phyloP scores from a whole-genome alignment of 805 yeast species.

The Debaryomyces castellii region DNA sequence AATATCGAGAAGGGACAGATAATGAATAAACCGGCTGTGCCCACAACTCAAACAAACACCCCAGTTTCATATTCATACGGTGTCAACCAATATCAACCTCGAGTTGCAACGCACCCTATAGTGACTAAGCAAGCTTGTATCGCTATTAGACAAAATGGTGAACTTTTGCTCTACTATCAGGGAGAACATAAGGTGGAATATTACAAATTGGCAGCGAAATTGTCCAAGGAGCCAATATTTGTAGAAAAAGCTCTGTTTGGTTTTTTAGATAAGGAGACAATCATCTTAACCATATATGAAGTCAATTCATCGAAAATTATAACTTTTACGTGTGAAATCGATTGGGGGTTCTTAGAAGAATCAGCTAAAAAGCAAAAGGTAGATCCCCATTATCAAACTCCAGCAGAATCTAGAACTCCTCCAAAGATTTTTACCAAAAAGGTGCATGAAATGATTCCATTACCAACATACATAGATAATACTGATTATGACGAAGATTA shows the following conservation, averaged over 20 bases:
- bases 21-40: conserved; percentile 57
- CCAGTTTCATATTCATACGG: conserved; percentile 47
- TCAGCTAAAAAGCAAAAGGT: conserved; percentile 47
- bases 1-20: conserved; percentile 67
- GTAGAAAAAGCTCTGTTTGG: conserved; percentile 51
- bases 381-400: conserved; percentile 51
- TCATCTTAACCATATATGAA: conserved; percentile 45
- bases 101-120: conserved; percentile 68
- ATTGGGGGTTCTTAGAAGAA: conserved; percentile 56
- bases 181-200: conserved; percentile 63
- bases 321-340: conserved; percentile 43
- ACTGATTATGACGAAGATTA: conserved; percentile 8
- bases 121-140: conserved; percentile 69
- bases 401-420: conserved; percentile 39
- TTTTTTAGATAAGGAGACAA: conserved; percentile 45
- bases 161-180: conserved; percentile 59
- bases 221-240: conserved; percentile 25
- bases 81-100: conserved; percentile 57
- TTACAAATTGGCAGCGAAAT: conserved; percentile 30
- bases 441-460: conserved; percentile 26
- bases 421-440: conserved; percentile 42
- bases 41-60: conserved; percentile 16
- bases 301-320: conserved; percentile 32
- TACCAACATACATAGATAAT: conserved; percentile 18
- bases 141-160: conserved; percentile 63